Evolutionary conservation across 2,329 filamentous ascomycete species (phyloP).

Genomic region (Pyrenophora tritici-repentis): DNA sequence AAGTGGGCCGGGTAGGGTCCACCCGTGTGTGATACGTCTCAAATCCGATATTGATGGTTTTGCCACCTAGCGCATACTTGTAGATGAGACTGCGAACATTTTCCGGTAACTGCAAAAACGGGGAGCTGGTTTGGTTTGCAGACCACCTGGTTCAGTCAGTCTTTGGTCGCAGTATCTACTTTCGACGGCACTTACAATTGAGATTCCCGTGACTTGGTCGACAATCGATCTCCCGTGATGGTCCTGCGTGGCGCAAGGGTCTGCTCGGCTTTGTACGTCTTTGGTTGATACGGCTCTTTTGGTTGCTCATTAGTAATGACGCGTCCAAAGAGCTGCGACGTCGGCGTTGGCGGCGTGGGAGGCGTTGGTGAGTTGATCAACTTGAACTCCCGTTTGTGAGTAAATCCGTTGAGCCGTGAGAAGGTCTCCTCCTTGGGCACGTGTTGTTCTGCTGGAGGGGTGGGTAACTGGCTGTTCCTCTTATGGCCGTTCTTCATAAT

Average conservation of each 20-base stretch:
- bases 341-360: constrained; percentile 10
- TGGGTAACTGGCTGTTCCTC: constrained; percentile 23
- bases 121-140: constrained; percentile 30
- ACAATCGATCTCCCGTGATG: constrained; percentile 11
- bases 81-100: constrained; percentile 32
- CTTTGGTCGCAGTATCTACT: neutral
- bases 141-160: constrained; percentile 24
- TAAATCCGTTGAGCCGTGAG: neutral
- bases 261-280: constrained; percentile 17
- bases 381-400: neutral
- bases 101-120: constrained; percentile 30
- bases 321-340: constrained; percentile 11
- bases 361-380: neutral
- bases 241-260: constrained; percentile 13
- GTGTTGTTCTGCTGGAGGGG: constrained; percentile 28
- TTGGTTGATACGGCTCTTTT: constrained; percentile 18
- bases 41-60: constrained; percentile 33
- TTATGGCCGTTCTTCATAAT: constrained; percentile 17
- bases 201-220: constrained; percentile 16
- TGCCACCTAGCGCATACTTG: constrained; percentile 26
- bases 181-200: constrained; percentile 18
- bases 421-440: neutral
- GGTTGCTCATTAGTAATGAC: constrained; percentile 12
- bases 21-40: constrained; percentile 22
- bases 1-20: neutral